A percentile compares a stretch with the other conserved stretches of the same genome.
These are phyloP conservation scores for Xylariaceae sp. DNA, from an alignment of 2,329 filamentous ascomycete species.

Conservation along the genomic window DNA sequence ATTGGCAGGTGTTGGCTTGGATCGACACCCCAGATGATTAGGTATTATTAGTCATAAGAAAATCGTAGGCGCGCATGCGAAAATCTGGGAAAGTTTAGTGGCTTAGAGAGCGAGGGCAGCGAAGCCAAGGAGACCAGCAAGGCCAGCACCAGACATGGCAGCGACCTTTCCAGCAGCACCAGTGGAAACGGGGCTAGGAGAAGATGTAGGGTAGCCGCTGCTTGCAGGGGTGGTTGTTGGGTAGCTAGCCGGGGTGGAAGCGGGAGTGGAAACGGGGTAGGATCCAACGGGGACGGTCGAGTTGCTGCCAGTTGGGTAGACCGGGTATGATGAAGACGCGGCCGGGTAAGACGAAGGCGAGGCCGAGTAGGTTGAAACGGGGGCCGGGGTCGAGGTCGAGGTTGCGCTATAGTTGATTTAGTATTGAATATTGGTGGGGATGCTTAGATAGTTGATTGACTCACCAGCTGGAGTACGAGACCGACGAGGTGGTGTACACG, in stretches of 20 bases:
- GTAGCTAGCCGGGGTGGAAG: slow-evolving; percentile 1
- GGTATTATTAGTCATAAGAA: slow-evolving; percentile 39
- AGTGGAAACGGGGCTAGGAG: slow-evolving; percentile 41
- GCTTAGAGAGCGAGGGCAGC: slow-evolving; percentile 58
- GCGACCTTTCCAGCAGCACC: slow-evolving; percentile 55
- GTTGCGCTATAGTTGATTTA: too few relatives aligned
- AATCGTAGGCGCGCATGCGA: slow-evolving; percentile 36
- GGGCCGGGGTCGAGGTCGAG: slow-evolving; percentile 29
- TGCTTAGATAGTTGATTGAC: slow-evolving; percentile 2
- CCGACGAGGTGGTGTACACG: slow-evolving; percentile 48
- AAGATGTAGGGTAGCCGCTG: slow-evolving; percentile 14
- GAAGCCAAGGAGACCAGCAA: slow-evolving; percentile 58
- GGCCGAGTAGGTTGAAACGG: slow-evolving; percentile 23
- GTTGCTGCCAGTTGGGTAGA: slow-evolving; percentile 24
- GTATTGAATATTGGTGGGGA: too few relatives aligned
- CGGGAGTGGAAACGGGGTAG: background rate
- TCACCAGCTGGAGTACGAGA: slow-evolving; percentile 35
- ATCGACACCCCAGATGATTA: slow-evolving; percentile 32
- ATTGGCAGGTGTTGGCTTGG: too few relatives aligned
- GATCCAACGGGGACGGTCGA: slow-evolving; percentile 2
- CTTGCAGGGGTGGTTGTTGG: slow-evolving; percentile 10
- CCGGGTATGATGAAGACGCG: slow-evolving; percentile 6
- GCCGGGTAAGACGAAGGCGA: slow-evolving; percentile 13
- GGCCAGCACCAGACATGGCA: slow-evolving; percentile 54
- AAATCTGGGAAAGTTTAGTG: slow-evolving; percentile 27